Base-by-base conservation (phyloP, 1,139 yeast genomes). In the Pneumocystis sp. region DNA sequence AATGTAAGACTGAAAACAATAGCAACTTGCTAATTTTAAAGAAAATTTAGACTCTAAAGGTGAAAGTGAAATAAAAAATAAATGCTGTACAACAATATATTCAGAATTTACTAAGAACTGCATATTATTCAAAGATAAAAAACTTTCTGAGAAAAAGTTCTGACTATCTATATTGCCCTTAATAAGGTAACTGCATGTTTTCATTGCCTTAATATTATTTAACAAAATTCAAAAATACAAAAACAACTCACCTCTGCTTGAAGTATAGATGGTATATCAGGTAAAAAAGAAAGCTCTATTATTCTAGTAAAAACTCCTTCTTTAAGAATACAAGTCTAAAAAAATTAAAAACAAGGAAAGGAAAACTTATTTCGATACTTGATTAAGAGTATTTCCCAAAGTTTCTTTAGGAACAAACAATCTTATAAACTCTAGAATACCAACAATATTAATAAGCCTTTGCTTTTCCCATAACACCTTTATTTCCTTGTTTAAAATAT, bases 391-490 rank as follows among this genome's bases (percentile, higher is more conserved):
- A 8, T 89, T 82, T 15, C 83, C 81, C 67, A 87, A 89, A 68
- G 85, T 86, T 31, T 87, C 96, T 65, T 87, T 87, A 4, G 83
- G 80, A 0, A 89, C 89, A 71, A 90, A 86, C 31, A 88, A 75
- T 64, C 86, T 78, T 67, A 93, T 84, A 31, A 91, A 85, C 66
- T 87, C 95, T 66, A 91, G 76, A 0, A 87, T 82, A 19, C 85
- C 82, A 5, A 66, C 61, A 64, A 66, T 65, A 61, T 68, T 66
- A 25, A 37, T 78, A 81, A 35, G 75, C 76, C 1, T 76, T 78
- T 66, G 67, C 12, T 34, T 50, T 21, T 66, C 1, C 76, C 75
- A 25, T 83, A 63, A 73, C 0, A 50, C 12, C 6, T 50, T 50
- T 12, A 17, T 93, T 25, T 50, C 29, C 10, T 21, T 29, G 25